Conservation (phyloP, 202 grass and related monocot species). For the Alloteropsis angusta region DNA sequence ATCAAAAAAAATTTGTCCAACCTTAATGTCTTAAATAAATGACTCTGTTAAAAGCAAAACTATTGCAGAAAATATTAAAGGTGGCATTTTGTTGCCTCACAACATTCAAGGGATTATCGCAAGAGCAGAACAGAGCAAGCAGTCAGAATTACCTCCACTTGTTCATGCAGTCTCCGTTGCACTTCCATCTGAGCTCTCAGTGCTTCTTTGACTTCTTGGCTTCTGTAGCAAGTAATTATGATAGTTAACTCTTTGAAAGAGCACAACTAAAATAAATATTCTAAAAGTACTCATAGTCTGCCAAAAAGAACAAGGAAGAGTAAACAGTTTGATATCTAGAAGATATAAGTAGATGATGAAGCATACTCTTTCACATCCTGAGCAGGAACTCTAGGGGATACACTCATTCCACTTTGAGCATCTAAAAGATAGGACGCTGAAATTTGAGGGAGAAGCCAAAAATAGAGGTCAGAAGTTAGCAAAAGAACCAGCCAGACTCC, state of each 20-base stretch:
- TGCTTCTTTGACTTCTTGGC: constrained; percentile 94
- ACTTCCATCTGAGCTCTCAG: constrained; percentile 96
- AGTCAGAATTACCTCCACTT: constrained; percentile 78
- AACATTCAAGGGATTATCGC: not conserved
- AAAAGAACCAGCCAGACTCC: not conserved
- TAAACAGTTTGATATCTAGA: not conserved
- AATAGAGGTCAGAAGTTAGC: constrained; percentile 11
- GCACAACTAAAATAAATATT: not conserved
- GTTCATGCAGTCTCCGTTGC: constrained; percentile 89
- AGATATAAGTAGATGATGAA: not conserved
- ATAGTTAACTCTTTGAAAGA: constrained; percentile 13
- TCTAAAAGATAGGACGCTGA: constrained; percentile 88
- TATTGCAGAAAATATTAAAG: not conserved
- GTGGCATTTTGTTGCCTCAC: constrained; percentile 12
- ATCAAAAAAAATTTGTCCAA: not conserved
- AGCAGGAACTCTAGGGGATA: constrained; percentile 72
- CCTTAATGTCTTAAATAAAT: not conserved
- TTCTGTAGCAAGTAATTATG: constrained; percentile 40
- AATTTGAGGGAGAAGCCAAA: not conserved
- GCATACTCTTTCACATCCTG: constrained; percentile 90
- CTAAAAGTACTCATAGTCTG: not conserved
- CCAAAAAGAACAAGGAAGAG: not conserved
- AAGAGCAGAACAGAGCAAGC: not conserved
- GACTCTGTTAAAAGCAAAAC: not conserved
- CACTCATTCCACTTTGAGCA: constrained; percentile 58